phyloP scores from a whole-genome alignment of 176 grass and related monocot genomes.

The Ampelocalamus luodianensis region DNA sequence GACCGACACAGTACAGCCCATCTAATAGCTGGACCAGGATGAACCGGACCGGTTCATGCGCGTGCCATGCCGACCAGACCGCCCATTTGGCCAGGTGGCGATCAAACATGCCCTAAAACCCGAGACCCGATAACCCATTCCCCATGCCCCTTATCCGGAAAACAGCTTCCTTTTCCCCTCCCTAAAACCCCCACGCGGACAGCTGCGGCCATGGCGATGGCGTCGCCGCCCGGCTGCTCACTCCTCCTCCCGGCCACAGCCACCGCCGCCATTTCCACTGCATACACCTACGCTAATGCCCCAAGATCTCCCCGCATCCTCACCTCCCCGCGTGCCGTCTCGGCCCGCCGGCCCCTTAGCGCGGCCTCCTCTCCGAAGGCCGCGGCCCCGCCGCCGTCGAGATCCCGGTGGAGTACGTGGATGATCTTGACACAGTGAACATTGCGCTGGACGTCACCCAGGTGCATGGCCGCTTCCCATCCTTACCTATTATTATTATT shows the following conservation, averaged over 20 bases:
- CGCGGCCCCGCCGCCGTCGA: constrained; percentile 42
- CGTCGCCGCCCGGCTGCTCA: constrained; percentile 57
- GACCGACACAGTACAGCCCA: no score
- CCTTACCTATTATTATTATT: background rate
- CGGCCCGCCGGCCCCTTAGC: constrained; percentile 7
- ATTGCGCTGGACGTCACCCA: constrained; percentile 91
- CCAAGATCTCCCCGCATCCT: background rate
- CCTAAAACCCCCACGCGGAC: no score
- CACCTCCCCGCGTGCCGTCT: constrained; percentile 13
- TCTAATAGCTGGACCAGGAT: no score
- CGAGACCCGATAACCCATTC: no score
- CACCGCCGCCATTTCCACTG: constrained; percentile 12
- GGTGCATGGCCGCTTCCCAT: constrained; percentile 44
- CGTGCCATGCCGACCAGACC: no score
- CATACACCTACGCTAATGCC: background rate
- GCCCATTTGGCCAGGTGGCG: no score
- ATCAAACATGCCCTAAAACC: no score
- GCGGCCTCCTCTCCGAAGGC: constrained; percentile 41
- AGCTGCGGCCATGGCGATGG: constrained; percentile 62
- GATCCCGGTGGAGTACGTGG: constrained; percentile 46
- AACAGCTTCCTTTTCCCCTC: no score
- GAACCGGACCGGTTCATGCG: no score
- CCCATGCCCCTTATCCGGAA: no score
- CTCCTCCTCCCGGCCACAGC: constrained; percentile 31
- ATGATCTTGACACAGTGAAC: constrained; percentile 80